Conservation (phyloP, 1,284 basidiomycete species). For the Cryptococcus sp. region DNA sequence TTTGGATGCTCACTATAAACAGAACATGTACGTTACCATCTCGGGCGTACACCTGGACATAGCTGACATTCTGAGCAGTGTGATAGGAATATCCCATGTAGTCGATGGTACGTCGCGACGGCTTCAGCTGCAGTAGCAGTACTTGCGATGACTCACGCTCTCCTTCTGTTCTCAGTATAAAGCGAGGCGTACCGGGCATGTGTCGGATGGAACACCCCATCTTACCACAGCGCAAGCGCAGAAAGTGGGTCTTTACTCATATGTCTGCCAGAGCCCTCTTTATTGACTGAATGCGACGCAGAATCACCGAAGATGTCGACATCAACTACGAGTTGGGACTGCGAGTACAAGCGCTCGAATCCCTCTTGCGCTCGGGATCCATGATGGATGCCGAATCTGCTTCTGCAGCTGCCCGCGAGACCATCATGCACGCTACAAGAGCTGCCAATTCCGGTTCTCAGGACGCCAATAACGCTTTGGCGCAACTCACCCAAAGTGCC, state of each 20-base stretch:
- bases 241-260: conserved; percentile 33
- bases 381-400: conserved; percentile 42
- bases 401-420: conserved; percentile 43
- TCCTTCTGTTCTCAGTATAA: conserved; percentile 29
- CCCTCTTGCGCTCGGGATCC: conserved; percentile 44
- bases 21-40: conserved; percentile 38
- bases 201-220: conserved; percentile 50
- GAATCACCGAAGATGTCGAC: conserved; percentile 30
- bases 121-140: background rate
- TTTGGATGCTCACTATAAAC: conserved; percentile 7
- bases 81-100: conserved; percentile 52
- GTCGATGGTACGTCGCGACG: conserved; percentile 36
- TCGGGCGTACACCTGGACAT: background rate
- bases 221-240: conserved; percentile 39
- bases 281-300: conserved; percentile 4
- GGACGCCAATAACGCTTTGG: conserved; percentile 44
- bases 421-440: conserved; percentile 45
- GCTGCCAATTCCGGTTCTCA: conserved; percentile 45
- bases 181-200: conserved; percentile 48
- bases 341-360: conserved; percentile 48
- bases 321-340: conserved; percentile 45
- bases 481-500: conserved; percentile 37
- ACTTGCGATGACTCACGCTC: background rate
- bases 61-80: conserved; percentile 34
- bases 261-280: background rate